Conservation (phyloP, 1,284 basidiomycete species). For the Leccinum griseonigrum region DNA sequence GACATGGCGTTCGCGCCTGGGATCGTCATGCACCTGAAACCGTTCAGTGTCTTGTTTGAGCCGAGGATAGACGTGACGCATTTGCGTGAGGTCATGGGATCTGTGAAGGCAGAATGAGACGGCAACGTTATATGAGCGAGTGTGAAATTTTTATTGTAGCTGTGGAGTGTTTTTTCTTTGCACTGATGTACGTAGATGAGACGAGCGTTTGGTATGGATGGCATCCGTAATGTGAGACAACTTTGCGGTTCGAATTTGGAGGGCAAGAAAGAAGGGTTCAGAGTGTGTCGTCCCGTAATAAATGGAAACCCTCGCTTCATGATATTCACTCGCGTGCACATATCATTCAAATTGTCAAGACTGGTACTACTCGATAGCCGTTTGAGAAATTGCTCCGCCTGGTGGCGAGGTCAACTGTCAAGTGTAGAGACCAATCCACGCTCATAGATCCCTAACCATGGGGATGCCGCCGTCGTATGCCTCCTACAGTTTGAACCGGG, state of each 20-base stretch:
- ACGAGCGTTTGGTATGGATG: not conserved
- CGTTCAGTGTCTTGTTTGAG: slow-evolving; percentile 52
- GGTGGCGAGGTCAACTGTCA: slow-evolving; percentile 43
- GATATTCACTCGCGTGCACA: slow-evolving; percentile 65
- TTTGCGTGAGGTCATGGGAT: slow-evolving; percentile 12
- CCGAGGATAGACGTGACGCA: slow-evolving; percentile 31
- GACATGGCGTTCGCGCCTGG: slow-evolving; percentile 54
- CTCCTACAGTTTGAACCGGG: slow-evolving; percentile 51
- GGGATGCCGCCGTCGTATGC: slow-evolving; percentile 43
- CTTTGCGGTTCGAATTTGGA: not conserved
- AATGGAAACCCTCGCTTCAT: no score
- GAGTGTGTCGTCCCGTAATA: slow-evolving; percentile 43
- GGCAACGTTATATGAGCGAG: not conserved
- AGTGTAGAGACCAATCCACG: slow-evolving; percentile 56
- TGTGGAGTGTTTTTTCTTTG: not conserved
- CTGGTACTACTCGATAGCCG: slow-evolving; percentile 59
- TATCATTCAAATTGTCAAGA: slow-evolving; percentile 56
- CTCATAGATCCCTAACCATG: slow-evolving; percentile 44
- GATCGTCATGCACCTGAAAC: slow-evolving; percentile 54
- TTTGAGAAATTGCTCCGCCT: slow-evolving; percentile 45
- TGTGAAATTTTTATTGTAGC: not conserved
- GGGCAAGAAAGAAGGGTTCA: not conserved
- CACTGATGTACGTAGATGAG: not conserved
- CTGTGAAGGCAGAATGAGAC: not conserved
- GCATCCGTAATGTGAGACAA: not conserved